Evolutionary conservation across 1,284 basidiomycete species (phyloP).

Genomic region (Leccinum huronense): DNA sequence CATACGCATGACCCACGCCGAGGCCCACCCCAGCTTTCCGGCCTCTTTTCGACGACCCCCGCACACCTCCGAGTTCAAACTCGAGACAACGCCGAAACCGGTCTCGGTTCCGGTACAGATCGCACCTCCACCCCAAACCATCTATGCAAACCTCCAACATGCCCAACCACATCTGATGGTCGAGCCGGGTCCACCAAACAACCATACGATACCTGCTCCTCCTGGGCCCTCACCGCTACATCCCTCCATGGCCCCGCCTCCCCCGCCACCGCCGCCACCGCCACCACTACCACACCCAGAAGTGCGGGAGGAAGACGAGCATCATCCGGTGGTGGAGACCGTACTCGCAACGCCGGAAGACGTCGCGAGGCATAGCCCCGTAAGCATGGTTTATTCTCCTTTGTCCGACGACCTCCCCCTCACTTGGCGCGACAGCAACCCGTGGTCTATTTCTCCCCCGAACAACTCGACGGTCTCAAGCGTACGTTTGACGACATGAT

Average conservation of each 20-base stretch:
- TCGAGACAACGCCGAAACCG: conserved; percentile 31
- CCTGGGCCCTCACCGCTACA: conserved; percentile 13
- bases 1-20: conserved; percentile 38
- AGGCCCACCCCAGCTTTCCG: conserved; percentile 35
- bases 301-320: conserved; percentile 22
- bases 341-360: conserved; percentile 19
- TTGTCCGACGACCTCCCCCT: conserved; percentile 1
- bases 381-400: conserved; percentile 8
- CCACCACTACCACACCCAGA: conserved; percentile 8
- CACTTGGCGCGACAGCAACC: conserved; percentile 14
- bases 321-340: conserved; percentile 10
- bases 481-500: conserved; percentile 36
- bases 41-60: conserved; percentile 35
- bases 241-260: conserved; percentile 12
- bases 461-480: conserved; percentile 32
- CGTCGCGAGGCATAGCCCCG: conserved; percentile 18
- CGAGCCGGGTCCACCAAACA: conserved; percentile 19
- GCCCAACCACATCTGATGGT: conserved; percentile 25
- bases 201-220: conserved; percentile 13
- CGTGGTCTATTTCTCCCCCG: conserved; percentile 35
- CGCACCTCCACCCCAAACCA: conserved; percentile 19
- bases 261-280: background rate
- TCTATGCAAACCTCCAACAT: conserved; percentile 29
- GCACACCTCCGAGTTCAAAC: conserved; percentile 35
- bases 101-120: conserved; percentile 11